Percentiles rank a stretch among this genome's conserved stretches.
phyloP scores from a whole-genome alignment of 345 rosid genomes.

The Aegle marmelos region DNA sequence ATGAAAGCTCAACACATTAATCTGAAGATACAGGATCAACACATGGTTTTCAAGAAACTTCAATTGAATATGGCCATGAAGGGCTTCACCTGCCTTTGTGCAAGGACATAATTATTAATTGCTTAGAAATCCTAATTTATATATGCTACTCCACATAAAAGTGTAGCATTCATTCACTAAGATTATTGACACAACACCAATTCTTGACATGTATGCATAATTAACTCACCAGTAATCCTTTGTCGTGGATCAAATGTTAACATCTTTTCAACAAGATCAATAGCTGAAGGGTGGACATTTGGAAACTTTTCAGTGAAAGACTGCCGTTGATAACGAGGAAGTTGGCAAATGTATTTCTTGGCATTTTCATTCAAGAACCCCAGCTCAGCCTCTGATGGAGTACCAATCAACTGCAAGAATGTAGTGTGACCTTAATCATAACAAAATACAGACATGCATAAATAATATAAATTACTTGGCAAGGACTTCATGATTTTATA shows the following conservation, averaged over 20 bases:
- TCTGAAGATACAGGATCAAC: neutral
- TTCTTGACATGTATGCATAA: neutral
- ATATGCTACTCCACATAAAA: neutral
- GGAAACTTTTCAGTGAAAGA: slow-evolving; percentile 78
- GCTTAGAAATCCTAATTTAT: neutral
- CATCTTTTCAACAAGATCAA: slow-evolving; percentile 90
- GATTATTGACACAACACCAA: neutral
- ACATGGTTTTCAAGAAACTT: neutral
- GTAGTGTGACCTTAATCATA: slow-evolving; percentile 7
- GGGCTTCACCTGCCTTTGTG: neutral
- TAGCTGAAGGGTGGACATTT: slow-evolving; percentile 57
- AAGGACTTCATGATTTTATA: neutral
- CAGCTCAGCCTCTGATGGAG: slow-evolving; percentile 81
- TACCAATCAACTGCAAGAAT: slow-evolving; percentile 69
- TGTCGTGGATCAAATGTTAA: slow-evolving; percentile 74
- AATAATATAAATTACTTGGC: neutral
- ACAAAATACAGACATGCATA: neutral
- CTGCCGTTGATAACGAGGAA: slow-evolving; percentile 54
- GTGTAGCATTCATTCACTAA: neutral
- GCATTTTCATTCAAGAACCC: slow-evolving; percentile 74
- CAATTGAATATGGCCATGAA: neutral
- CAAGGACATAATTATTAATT: neutral
- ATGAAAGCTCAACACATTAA: neutral
- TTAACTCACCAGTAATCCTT: slow-evolving; percentile 71
- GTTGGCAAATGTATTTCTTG: slow-evolving; percentile 66